Evolutionary conservation across 208 protist species (phyloP), one percentile per base, ranked within the genome.

Genomic region (Crithidia fasciculata): DNA sequence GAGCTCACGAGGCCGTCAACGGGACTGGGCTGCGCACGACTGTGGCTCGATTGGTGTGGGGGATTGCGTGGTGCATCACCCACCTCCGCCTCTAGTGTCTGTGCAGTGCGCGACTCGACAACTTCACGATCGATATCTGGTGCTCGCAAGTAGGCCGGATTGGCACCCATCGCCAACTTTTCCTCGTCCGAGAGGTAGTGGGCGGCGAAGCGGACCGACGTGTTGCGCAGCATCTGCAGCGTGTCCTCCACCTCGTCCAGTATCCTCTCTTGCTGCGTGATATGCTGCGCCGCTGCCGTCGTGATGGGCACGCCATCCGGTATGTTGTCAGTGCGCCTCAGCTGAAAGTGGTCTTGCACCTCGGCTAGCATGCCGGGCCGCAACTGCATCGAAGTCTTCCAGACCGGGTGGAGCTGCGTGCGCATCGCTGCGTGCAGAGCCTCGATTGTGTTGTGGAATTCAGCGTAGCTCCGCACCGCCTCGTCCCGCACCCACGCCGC

Each of bases 361-460:
- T 59, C 49, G 5, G 47, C 53, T 19, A 96, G 78, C 8, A 89
- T 63, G 28, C 71, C 77, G 0, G 86, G 81, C 43, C 84, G 76
- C 19, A 96, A 68, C 67, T 93, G 89, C 73, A 93, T 80, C n/a
- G 89, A 79, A 0, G 89, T 93, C 40, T 81, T 82, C 82, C 84
- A 84, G 64, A 94, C 61, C 5, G 91, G 60, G 28, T 78, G 70
- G n/a, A 88, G 81, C 47, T 92, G 87, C 36, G 80, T 78, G 19
- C 70, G 63, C 80, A 94, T 80, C 18, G 76, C 66, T 18, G 78
- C 79, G 66, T 90, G 77, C 54, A 91, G 69, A 10, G 70, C 45
- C 79, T 94, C 91, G n/a, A 96, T 56, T 56, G 19, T 90, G 84
- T 96, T 96, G 81, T 96, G 91, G 44, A 96, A 90, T 76, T 89